Evolutionary conservation across 139 green algal species (phyloP).

Genomic region (Monoraphidium neglectum): DNA sequence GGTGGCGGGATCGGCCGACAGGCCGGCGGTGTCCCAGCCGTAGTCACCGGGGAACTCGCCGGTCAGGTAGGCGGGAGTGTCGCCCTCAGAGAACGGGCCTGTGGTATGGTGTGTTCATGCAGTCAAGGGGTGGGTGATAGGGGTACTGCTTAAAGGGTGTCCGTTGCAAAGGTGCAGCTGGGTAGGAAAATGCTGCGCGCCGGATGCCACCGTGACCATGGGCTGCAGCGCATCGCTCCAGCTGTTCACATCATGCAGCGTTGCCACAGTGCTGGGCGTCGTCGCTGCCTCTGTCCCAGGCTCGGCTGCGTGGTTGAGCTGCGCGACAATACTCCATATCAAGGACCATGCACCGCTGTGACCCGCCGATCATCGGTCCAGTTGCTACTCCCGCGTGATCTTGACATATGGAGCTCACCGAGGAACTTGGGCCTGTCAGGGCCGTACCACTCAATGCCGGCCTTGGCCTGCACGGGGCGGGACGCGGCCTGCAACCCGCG

Average conservation of each 20-base stretch:
- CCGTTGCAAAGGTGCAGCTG: not conserved
- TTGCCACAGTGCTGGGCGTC: no score
- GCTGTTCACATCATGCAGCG: no score
- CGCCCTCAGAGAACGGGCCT: slow-evolving; percentile 79
- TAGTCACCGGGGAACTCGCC: slow-evolving; percentile 95
- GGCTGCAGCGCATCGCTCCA: no score
- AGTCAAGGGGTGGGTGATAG: no score
- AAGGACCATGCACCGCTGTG: no score
- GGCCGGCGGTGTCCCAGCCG: slow-evolving; percentile 95
- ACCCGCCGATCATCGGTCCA: not conserved
- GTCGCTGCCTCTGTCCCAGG: no score
- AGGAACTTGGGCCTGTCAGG: slow-evolving; percentile 75
- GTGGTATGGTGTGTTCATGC: not conserved
- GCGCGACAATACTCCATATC: not conserved
- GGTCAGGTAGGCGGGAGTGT: slow-evolving; percentile 79
- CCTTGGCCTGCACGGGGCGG: no score
- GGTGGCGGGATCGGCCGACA: slow-evolving; percentile 95
- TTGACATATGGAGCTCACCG: slow-evolving; percentile 33
- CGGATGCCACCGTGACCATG: no score
- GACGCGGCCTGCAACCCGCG: no score
- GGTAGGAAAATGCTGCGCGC: not conserved
- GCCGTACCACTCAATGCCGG: slow-evolving; percentile 42
- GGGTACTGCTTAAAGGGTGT: not conserved
- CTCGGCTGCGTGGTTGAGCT: no score
- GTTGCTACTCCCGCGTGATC: not conserved